A percentile compares a stretch with the other conserved stretches of the same genome.
phyloP scores from a whole-genome alignment of 352 stramenopile species.

The Phytophthora rubi region DNA sequence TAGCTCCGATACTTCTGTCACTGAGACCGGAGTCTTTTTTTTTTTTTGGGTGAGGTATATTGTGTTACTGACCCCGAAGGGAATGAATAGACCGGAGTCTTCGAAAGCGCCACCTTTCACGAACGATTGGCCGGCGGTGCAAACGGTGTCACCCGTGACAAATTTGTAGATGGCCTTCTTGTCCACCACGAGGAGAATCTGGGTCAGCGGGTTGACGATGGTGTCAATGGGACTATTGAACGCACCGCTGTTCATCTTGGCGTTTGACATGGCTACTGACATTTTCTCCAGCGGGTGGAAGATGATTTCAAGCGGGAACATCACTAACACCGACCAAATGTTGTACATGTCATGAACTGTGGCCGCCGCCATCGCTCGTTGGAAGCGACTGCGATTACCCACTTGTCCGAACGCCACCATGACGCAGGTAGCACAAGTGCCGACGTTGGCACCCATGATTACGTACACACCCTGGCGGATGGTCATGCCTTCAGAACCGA shows the following conservation, averaged over 20 bases:
- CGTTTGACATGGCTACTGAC: constrained; percentile 40
- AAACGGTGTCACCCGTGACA: constrained; percentile 28
- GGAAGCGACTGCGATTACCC: constrained; percentile 59
- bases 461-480: constrained; percentile 86
- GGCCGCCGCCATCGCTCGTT: constrained; percentile 56
- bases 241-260: constrained; percentile 28
- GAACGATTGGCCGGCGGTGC: constrained; percentile 29
- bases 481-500: constrained; percentile 61
- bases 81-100: constrained; percentile 23
- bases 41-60: too few relatives aligned
- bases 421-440: constrained; percentile 88
- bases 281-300: constrained; percentile 59
- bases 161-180: constrained; percentile 41
- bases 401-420: constrained; percentile 90
- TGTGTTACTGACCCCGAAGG: too few relatives aligned
- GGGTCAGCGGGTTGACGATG: constrained; percentile 40
- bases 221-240: constrained; percentile 47
- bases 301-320: constrained; percentile 69
- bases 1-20: constrained; percentile 43
- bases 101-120: constrained; percentile 42
- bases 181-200: constrained; percentile 36
- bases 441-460: constrained; percentile 91
- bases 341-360: constrained; percentile 84
- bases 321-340: constrained; percentile 71
- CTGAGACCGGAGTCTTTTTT: constrained; percentile 27